Evolutionary conservation across 306 rosid species (phyloP).

Genomic region (Trifolium repens): DNA sequence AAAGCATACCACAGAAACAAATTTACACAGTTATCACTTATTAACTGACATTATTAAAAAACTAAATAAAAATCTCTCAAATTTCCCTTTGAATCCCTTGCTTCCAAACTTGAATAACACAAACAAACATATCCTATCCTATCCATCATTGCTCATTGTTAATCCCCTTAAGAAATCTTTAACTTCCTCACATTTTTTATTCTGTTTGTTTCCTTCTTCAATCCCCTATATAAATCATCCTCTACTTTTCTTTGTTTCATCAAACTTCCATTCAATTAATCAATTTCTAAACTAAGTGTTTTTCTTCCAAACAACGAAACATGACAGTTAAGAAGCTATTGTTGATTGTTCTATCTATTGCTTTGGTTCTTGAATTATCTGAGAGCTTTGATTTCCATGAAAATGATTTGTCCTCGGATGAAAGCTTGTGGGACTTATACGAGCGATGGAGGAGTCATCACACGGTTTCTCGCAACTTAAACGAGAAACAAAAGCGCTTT

Average conservation of each 20-base stretch:
- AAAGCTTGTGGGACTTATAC: slow-evolving; percentile 58
- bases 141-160: slow-evolving; percentile 48
- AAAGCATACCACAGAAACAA: slow-evolving; percentile 18
- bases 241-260: slow-evolving; percentile 25
- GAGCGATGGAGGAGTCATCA: slow-evolving; percentile 69
- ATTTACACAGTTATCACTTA: slow-evolving; percentile 37
- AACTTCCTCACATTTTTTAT: slow-evolving; percentile 38
- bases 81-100: slow-evolving; percentile 41
- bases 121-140: slow-evolving; percentile 35
- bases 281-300: background rate
- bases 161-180: slow-evolving; percentile 58
- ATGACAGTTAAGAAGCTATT: slow-evolving; percentile 46
- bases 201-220: slow-evolving; percentile 27
- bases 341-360: slow-evolving; percentile 40
- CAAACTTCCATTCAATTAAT: slow-evolving; percentile 40
- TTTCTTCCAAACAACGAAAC: slow-evolving; percentile 19
- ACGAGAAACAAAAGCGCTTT: slow-evolving; percentile 56
- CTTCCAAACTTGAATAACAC: slow-evolving; percentile 48
- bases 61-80: slow-evolving; percentile 28
- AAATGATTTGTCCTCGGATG: slow-evolving; percentile 49
- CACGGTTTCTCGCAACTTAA: slow-evolving; percentile 51
- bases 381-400: slow-evolving; percentile 53
- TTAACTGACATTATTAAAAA: slow-evolving; percentile 18
- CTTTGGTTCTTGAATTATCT: slow-evolving; percentile 43
- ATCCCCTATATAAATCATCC: slow-evolving; percentile 53